Base-by-base conservation (phyloP, 176 grass and related monocot species). In the Thinopyrum elongatum region DNA sequence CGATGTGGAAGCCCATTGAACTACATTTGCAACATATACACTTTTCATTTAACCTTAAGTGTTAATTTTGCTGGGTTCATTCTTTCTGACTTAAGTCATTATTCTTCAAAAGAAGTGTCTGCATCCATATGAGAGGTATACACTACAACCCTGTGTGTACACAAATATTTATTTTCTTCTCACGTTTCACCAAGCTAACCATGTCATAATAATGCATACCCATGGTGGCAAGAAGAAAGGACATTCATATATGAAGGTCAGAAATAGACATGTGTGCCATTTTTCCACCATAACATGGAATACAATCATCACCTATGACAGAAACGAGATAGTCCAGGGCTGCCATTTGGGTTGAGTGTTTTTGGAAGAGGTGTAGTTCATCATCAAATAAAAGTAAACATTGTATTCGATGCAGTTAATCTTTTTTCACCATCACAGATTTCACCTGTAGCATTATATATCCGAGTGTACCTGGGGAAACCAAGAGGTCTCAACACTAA, bases 241-340 rank as follows among this genome's bases (percentile, higher is more conserved):
- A 25, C 12, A 66, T 65, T 80, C 14, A 30, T 13, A 51, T 70
- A 31, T 30, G 74, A 61, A 74, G 22, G 28, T 81, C 2, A 78
- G 27, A 55, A 80, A 19, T 64, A 83, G 31, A 35, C 82, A 84
- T 53, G 92, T 93, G 93, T 90, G 93, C 93, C 96, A 95, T 98
- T 80, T 98, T 98, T 44, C 96, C 96, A 78, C 95, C 90, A 91
- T 95, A 91, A 84, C 91, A 94, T 13, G 96, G 96, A 70, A 95
- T 87, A 81, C 94, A 98, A 88, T 92, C 90, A 87, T 94, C 78
- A 49, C 93, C 92, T 35, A 84, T 86, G 1, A 95, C 84, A 90
- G 96, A 95, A 83, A 98, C 93, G 47, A 94, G 90, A 92, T 98
- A 94, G 86, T 98, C 96, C 65, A 98, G 83, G 74, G 93, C 93